Conservation (phyloP, 2,329 filamentous ascomycete species). For the Immersiporthe knoxdaviesiana region DNA sequence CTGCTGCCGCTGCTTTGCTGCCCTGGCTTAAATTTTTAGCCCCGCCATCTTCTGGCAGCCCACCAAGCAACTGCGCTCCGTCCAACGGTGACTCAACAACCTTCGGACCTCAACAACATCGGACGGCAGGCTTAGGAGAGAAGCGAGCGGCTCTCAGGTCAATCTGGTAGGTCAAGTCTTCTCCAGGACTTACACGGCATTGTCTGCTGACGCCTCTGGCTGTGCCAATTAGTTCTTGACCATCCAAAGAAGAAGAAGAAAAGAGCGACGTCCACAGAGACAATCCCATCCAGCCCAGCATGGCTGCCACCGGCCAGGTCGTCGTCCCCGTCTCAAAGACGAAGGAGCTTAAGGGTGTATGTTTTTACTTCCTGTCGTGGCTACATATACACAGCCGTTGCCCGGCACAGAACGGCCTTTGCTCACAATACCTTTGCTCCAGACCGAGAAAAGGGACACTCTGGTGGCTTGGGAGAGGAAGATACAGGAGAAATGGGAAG, state of each 20-base stretch:
- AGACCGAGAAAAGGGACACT: conserved; percentile 86
- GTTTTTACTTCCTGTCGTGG: conserved; percentile 37
- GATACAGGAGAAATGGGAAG: conserved; percentile 85
- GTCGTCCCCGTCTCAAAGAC: conserved; percentile 59
- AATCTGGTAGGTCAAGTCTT: neutral
- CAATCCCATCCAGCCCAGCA: conserved; percentile 33
- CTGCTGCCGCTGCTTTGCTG: too few species aligned
- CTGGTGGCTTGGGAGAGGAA: conserved; percentile 86
- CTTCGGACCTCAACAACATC: conserved; percentile 4
- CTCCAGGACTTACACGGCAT: too few species aligned
- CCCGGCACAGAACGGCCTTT: neutral
- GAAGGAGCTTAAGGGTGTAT: conserved; percentile 62
- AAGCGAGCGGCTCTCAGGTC: conserved; percentile 10
- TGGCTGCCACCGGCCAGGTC: conserved; percentile 58
- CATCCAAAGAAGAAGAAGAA: neutral
- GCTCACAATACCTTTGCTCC: conserved; percentile 33
- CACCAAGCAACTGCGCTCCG: neutral
- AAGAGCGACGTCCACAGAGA: conserved; percentile 8
- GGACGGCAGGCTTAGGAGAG: neutral
- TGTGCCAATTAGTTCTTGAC: neutral
- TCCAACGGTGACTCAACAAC: conserved; percentile 27
- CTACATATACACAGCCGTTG: neutral
- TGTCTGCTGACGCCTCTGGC: neutral
- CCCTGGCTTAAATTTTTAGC: conserved; percentile 29
- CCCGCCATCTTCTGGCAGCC: conserved; percentile 13